A percentile compares a stretch with the other conserved stretches of the same genome.
phyloP scores from a whole-genome alignment of 2,329 filamentous ascomycete species.

The Fusarium sp. region DNA sequence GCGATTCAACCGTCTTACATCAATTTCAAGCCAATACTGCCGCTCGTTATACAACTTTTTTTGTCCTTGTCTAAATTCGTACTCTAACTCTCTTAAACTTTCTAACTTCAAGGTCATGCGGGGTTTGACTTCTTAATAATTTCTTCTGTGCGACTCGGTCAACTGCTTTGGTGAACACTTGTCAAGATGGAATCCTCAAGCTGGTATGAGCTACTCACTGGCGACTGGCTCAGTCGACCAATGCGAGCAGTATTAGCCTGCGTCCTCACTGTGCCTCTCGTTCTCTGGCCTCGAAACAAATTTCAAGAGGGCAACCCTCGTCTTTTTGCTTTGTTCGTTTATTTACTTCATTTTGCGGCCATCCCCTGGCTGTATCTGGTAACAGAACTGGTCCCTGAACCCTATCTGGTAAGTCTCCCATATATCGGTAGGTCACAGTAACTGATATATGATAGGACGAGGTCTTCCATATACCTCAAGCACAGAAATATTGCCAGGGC shows the following conservation, averaged over 20 bases:
- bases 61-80: neutral
- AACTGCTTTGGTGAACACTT: slow-evolving; percentile 37
- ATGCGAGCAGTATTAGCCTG: neutral
- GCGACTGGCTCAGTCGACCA: neutral
- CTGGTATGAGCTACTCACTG: neutral
- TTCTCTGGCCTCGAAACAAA: slow-evolving; percentile 16
- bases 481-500: slow-evolving; percentile 84
- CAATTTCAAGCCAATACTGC: slow-evolving; percentile 9
- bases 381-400: slow-evolving; percentile 57
- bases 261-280: slow-evolving; percentile 16
- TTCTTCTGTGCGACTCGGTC: neutral
- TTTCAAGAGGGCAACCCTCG: neutral
- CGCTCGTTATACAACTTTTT: slow-evolving; percentile 5
- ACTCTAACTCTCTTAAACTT: neutral
- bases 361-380: slow-evolving; percentile 42
- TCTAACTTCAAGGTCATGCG: neutral
- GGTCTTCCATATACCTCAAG: slow-evolving; percentile 90
- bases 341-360: slow-evolving; percentile 30
- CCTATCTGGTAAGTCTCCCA: slow-evolving; percentile 61
- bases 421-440: neutral
- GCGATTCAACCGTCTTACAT: slow-evolving; percentile 25
- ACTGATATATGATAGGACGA: slow-evolving; percentile 73
- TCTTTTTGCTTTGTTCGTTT: slow-evolving; percentile 23
- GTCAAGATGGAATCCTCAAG: slow-evolving; percentile 40
- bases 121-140: too few relatives aligned